phyloP scores from a whole-genome alignment of 441 rosid species.

The Hura crepitans region DNA sequence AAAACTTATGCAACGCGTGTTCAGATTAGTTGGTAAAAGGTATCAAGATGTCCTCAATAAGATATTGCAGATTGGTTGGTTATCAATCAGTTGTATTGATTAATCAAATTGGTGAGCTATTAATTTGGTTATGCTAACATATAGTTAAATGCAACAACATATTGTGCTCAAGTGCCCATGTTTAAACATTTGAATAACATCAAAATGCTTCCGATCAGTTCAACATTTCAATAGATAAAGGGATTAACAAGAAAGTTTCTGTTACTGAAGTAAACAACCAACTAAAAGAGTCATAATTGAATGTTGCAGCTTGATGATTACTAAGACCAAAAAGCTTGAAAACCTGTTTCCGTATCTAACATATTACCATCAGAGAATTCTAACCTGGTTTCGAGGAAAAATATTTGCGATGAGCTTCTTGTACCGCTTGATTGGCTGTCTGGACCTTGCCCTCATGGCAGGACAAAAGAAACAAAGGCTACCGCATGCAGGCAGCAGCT shows the following conservation, averaged over 20 bases:
- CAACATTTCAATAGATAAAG: neutral
- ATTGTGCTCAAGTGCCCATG: neutral
- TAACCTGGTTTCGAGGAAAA: constrained; percentile 82
- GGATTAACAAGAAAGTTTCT: neutral
- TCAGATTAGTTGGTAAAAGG: neutral
- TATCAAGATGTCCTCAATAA: neutral
- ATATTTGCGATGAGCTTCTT: constrained; percentile 89
- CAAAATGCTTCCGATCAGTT: neutral
- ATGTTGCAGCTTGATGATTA: neutral
- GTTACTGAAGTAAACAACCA: neutral
- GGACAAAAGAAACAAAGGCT: constrained; percentile 92
- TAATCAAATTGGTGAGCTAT: neutral
- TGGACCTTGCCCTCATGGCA: constrained; percentile 77
- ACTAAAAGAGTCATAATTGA: neutral
- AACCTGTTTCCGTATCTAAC: neutral
- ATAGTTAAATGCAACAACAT: neutral
- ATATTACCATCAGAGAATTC: neutral
- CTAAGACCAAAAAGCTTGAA: neutral
- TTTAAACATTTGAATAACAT: neutral
- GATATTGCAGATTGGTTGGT: neutral
- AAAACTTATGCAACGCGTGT: neutral
- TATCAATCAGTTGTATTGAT: neutral
- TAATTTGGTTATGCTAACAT: neutral
- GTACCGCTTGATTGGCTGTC: constrained; percentile 97
- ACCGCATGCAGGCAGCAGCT: constrained; percentile 85